Evolutionary conservation across 371 early-diverging fungal genomes (phyloP), one percentile per base, ranked within the genome.

Genomic region (Circinella minor): DNA sequence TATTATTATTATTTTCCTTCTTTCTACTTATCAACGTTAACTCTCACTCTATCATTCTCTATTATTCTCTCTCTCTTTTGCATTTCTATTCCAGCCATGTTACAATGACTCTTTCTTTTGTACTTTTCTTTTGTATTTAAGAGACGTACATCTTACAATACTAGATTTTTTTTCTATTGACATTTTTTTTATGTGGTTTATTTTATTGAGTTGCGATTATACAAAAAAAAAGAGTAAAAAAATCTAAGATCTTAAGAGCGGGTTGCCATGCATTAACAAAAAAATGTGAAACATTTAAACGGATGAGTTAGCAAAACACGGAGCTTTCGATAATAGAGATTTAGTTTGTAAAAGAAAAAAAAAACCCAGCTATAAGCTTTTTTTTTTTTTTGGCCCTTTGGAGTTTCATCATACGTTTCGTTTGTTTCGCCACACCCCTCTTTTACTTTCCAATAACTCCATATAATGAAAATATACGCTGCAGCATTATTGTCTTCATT

Each of bases 381-480:
- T 6, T 39, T 39, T 39, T 39, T 39, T 43, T 43, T 43, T 43
- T 1, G 9, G 57, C 57, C 57, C 57, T 57, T 57, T 11, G 6
- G 10, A 20, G 57, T 57, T 57, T 57, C 57, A 57, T 6, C 43
- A 3, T 43, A 43, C 43, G 6, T 43, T 43, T 43, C 11, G 6
- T 51, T 61, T 49, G 27, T 61, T 54, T 18, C 49, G 10, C 36
- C 34, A 27, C 46, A 11, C 46, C n/a, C n/a, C 51, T 15, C 51
- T 15, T 51, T 51, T 51, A 0, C 51, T 51, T 51, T n/a, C 7
- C 8, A 17, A 51, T n/a, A 14, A 39, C 71, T 49, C 11, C 43
- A 43, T 43, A 43, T 43, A 43, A 74, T 74, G 74, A 74, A 74
- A 69, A 51, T 74, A 63, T 65, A 65, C 36, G 57, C 74, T 9